Conservation (phyloP, 2,329 filamentous ascomycete genomes). For the Talaromyces sp. region DNA sequence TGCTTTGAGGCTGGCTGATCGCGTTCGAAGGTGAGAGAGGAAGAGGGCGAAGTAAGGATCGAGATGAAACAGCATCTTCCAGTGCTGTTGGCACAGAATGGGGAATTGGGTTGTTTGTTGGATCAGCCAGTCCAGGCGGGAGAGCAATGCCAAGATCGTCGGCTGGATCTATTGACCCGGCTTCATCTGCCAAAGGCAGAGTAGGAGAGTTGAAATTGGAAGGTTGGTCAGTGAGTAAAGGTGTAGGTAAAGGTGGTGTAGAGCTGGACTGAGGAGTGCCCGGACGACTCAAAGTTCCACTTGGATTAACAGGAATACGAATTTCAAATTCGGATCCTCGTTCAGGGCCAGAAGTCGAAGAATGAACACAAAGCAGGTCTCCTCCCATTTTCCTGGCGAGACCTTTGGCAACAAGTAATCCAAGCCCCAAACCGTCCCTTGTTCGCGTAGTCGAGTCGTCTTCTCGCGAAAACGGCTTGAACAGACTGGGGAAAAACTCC, state of each 20-base stretch:
- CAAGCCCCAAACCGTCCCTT: slow-evolving; percentile 63
- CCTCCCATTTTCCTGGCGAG: slow-evolving; percentile 63
- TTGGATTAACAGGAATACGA: slow-evolving; percentile 53
- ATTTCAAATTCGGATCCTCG: slow-evolving; percentile 66
- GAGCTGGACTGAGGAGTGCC: slow-evolving; percentile 43
- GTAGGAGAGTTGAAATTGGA: neutral
- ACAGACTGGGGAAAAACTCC: slow-evolving; percentile 60
- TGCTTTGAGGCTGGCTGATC: slow-evolving; percentile 18
- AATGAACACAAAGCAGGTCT: slow-evolving; percentile 59
- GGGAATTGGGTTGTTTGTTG: neutral
- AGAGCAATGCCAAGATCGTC: neutral
- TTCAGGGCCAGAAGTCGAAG: slow-evolving; percentile 54
- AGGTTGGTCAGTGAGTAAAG: neutral
- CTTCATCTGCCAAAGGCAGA: neutral
- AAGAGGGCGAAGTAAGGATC: slow-evolving; percentile 13
- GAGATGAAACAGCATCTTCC: neutral
- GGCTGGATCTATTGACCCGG: neutral
- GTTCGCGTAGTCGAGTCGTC: slow-evolving; percentile 62
- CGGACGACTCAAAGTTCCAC: slow-evolving; percentile 40
- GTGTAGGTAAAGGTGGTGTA: slow-evolving; percentile 20
- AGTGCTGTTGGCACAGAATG: neutral
- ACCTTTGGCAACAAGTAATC: slow-evolving; percentile 66
- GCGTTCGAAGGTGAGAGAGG: slow-evolving; percentile 17
- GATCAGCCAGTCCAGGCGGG: neutral
- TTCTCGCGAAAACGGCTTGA: slow-evolving; percentile 64